Evolutionary conservation across 192 early-diverging fungal species (phyloP).

Genomic region (Geosiphon pyriformis): DNA sequence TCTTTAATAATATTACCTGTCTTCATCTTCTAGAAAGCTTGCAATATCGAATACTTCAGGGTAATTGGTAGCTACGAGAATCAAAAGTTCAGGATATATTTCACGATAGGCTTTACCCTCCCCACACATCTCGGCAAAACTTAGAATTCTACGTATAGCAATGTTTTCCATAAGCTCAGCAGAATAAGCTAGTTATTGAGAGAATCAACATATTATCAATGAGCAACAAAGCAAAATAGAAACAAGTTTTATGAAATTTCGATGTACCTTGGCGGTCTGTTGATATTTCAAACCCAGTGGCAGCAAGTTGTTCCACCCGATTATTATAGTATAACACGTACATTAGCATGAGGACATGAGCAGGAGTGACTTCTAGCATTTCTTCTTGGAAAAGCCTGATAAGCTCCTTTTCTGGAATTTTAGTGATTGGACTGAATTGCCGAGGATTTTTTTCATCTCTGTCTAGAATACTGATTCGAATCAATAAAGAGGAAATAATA

Average conservation of each 20-base stretch:
- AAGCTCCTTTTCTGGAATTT: slow-evolving; percentile 25
- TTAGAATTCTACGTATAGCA: slow-evolving; percentile 30
- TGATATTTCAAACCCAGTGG: neutral
- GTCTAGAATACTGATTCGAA: slow-evolving; percentile 10
- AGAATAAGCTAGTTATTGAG: slow-evolving; percentile 30
- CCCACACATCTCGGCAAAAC: slow-evolving; percentile 25
- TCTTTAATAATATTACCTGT: neutral
- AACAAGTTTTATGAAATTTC: too few relatives aligned
- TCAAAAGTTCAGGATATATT: slow-evolving; percentile 37
- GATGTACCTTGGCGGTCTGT: neutral
- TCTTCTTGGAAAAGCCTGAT: slow-evolving; percentile 15
- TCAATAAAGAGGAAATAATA: slow-evolving; percentile 10
- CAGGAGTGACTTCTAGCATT: slow-evolving; percentile 16
- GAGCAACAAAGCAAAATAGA: neutral
- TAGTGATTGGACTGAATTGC: slow-evolving; percentile 10
- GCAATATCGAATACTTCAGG: slow-evolving; percentile 38
- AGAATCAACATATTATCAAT: neutral
- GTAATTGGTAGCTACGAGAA: slow-evolving; percentile 29
- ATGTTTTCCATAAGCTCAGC: slow-evolving; percentile 23
- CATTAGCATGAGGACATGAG: slow-evolving; percentile 29
- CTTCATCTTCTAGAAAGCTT: slow-evolving; percentile 30
- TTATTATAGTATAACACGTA: slow-evolving; percentile 34
- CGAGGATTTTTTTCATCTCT: slow-evolving; percentile 6
- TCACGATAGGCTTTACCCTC: slow-evolving; percentile 23
- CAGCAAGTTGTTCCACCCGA: neutral